Evolutionary conservation across 2,329 filamentous ascomycete genomes (phyloP).

Genomic region (Pseudophaeomoniella oleicola): DNA sequence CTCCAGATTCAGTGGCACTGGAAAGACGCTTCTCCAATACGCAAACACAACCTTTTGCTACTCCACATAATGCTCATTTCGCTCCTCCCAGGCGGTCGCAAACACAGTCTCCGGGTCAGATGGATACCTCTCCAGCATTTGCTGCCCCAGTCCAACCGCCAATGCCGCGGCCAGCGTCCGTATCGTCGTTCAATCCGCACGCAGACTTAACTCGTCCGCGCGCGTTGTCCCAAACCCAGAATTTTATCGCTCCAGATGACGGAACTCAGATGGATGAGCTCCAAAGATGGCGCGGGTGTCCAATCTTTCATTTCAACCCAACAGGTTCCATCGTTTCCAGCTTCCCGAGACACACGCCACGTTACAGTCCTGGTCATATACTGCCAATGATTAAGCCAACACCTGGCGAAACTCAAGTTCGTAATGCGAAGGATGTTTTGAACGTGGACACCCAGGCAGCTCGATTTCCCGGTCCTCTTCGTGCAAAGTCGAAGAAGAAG

Average conservation of each 20-base stretch:
- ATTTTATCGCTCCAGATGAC: constrained; percentile 41
- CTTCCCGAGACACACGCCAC: constrained; percentile 78
- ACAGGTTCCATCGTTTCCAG: constrained; percentile 70
- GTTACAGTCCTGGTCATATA: constrained; percentile 62
- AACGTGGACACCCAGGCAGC: constrained; percentile 57
- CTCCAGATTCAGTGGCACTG: too few relatives aligned
- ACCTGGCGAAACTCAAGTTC: constrained; percentile 68
- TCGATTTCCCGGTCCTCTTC: constrained; percentile 81
- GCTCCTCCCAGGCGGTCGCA: constrained; percentile 34
- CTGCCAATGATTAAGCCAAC: constrained; percentile 67
- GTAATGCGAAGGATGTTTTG: constrained; percentile 57
- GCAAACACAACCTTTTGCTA: neutral
- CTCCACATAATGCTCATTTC: constrained; percentile 12
- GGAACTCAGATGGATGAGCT: constrained; percentile 55
- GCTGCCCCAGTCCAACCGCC: constrained; percentile 31
- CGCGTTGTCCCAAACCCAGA: constrained; percentile 33
- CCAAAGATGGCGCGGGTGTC: constrained; percentile 79
- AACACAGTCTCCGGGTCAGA: constrained; percentile 45
- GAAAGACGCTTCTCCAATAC: too few relatives aligned
- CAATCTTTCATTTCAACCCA: constrained; percentile 76
- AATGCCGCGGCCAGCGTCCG: constrained; percentile 20
- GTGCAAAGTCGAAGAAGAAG: constrained; percentile 89
- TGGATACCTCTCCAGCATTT: constrained; percentile 32
- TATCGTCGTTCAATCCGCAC: constrained; percentile 17
- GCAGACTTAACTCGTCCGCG: constrained; percentile 20